Base-by-base conservation (phyloP, 805 yeast species). In the Candida endomychidarum region DNA sequence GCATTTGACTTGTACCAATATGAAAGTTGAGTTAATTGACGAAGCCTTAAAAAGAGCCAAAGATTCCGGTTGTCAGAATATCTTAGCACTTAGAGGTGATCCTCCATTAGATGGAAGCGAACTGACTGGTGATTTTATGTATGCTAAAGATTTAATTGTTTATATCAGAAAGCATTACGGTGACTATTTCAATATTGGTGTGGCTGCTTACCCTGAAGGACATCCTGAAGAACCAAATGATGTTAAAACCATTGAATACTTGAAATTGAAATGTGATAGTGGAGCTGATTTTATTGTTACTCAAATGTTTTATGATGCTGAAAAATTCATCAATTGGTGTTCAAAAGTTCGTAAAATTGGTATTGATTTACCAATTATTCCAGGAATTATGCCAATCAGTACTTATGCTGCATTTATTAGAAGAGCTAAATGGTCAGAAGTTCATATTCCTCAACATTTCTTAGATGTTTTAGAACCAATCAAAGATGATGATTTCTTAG, bases 351-450 rank as follows among this genome's bases (percentile, higher is more conserved):
- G 91, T 50, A 79, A 72, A 16, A 68, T 70, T 16, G 97, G 96
- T 16, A 76, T 93, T 48, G 71, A 72, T 27, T 80, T 86, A 38
- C 98, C 98, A 20, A 86, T 93, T 49, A 83, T 93, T 44, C 99
- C 99, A 1, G 99, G 99, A 10, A 89, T 93, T 62, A 93, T 93
- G 99, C 99, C 99, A 16, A 90, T 93, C 43, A 81, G 95, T n/a
- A 87, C 96, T 3, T 90, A 91, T 64, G 85, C 95, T 18, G 80
- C 96, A 3, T 93, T 93, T 60, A 63, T 89, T 47, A 83, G 99
- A 69, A 80, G 99, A 60, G 96, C 96, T 14, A 80, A 80, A 40
- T 93, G 99, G 99, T 88, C 95, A 44, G 84, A 86, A 55, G 82
- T 93, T 52, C 63, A 75, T 28, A 74, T 93, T 43, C 99, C 99